Conservation (phyloP, 2,329 filamentous ascomycete genomes). For the Aspergillus neoniger region DNA sequence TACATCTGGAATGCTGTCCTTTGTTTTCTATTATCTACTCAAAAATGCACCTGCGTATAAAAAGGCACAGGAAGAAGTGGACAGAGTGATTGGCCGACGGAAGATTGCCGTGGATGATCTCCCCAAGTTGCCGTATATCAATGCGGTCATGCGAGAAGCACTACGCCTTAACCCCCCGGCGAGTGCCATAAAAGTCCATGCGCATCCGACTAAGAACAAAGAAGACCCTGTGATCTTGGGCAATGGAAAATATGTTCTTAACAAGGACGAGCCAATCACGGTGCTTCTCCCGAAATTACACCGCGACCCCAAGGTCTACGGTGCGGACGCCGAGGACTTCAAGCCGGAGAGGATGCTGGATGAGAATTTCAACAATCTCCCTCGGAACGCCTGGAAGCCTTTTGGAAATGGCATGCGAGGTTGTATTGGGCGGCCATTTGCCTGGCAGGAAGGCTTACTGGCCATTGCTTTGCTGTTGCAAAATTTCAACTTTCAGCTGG, state of each 20-base stretch:
- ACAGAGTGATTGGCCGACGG: constrained; percentile 61
- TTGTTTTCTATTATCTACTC: constrained; percentile 65
- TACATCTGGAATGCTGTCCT: constrained; percentile 67
- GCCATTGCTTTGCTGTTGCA: constrained; percentile 66
- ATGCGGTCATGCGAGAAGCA: constrained; percentile 66
- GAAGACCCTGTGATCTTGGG: constrained; percentile 53
- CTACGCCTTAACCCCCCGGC: constrained; percentile 63
- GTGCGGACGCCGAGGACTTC: constrained; percentile 65
- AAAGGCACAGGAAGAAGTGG: constrained; percentile 68
- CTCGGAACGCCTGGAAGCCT: constrained; percentile 64
- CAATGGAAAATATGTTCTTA: constrained; percentile 63
- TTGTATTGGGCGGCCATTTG: constrained; percentile 73
- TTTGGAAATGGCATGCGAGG: constrained; percentile 71
- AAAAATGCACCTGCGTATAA: constrained; percentile 62
- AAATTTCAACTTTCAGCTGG: constrained; percentile 67
- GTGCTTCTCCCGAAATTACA: constrained; percentile 58
- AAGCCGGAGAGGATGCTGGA: constrained; percentile 72
- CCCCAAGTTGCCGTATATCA: constrained; percentile 44
- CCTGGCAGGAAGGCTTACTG: constrained; percentile 70
- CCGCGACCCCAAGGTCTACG: constrained; percentile 64
- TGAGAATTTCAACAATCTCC: constrained; percentile 65
- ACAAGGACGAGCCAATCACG: constrained; percentile 53
- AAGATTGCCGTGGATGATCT: constrained; percentile 63
- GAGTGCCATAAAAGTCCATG: constrained; percentile 53
- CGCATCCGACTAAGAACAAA: constrained; percentile 46